Base-by-base conservation (phyloP, 768 basidiomycete species). In the Rhodotorula paludigena region DNA sequence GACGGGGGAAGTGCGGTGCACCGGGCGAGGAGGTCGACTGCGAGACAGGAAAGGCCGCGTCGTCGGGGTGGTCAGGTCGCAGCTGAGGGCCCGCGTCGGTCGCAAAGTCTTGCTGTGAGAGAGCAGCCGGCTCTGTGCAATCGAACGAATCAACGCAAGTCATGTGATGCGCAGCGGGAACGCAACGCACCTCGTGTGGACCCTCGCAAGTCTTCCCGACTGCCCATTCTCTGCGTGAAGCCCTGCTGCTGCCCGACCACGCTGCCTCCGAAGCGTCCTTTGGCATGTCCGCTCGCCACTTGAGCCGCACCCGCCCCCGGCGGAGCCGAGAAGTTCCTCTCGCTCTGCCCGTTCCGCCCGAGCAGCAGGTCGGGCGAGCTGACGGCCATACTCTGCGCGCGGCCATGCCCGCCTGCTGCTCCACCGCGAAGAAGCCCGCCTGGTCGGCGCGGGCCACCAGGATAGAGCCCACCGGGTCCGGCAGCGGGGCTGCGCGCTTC, bases 361-460 rank as follows among this genome's bases (percentile, higher is more conserved):
- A 18, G 4, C 20, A 60, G 54, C 44, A 69, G 25, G 32, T 67
- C 51, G 18, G 60, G 68, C 35, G 48, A 57, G 53, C 63, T 64
- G 4, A 57, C 28, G 11, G 61, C 65, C 60, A 69, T 63, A 32
- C 67, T 69, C 52, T 68, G 68, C 21, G 60, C 38, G 15, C 67
- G 45, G 9, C 39, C 52, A 44, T 73, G 71, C 23, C 54, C 49
- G 30, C 38, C 36, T 32, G 64, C 47, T 14, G 16, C 14, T 35
- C 33, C 52, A 8, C 20, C 48, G 5, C 23, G 7, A 20, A 21
- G 18, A 7, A 55, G 49, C 32, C 60, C 45, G 10, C 57, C 70
- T 28, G 62, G 71, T 38, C 63, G 65, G 30, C 69, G 63, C 44
- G 64, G 76, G 6, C 66, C 71, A 7, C 41, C 57, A 18, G 47